A percentile compares a stretch with the other conserved stretches of the same genome.
Evolutionary conservation across 257 asterid species (phyloP).

Genomic region (Ligustrum vulgare): DNA sequence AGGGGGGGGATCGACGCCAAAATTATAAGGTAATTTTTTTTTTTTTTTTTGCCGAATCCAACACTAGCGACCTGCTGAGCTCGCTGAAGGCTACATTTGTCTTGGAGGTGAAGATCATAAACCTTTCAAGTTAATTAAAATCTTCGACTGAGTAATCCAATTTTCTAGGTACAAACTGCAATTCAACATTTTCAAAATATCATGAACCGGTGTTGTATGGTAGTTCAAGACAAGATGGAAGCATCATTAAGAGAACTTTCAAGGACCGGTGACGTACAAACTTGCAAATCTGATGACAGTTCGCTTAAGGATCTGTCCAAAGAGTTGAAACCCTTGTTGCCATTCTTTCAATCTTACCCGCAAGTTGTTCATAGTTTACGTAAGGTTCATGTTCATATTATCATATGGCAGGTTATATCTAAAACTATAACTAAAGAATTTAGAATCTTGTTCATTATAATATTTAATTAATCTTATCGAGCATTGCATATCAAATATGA

Average conservation of each 20-base stretch:
- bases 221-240: constrained; percentile 76
- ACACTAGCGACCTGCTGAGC: no score
- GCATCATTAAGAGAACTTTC: constrained; percentile 88
- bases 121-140: background rate
- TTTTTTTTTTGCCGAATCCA: no score
- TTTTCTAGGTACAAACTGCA: constrained; percentile 68
- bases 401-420: background rate
- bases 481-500: background rate
- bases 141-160: background rate
- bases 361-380: constrained; percentile 62
- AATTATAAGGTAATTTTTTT: no score
- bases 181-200: constrained; percentile 65
- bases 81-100: no score
- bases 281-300: constrained; percentile 78
- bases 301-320: constrained; percentile 71
- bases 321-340: constrained; percentile 66
- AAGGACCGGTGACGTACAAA: constrained; percentile 84
- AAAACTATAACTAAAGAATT: no score
- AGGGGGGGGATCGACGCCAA: no score
- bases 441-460: no score
- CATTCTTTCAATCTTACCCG: constrained; percentile 73
- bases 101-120: constrained; percentile 57
- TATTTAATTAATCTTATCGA: no score
- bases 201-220: constrained; percentile 56
- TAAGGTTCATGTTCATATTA: constrained; percentile 50